A percentile compares a stretch with the other conserved stretches of the same genome.
phyloP scores from a whole-genome alignment of 352 stramenopile species.

The Pythium chondricola region DNA sequence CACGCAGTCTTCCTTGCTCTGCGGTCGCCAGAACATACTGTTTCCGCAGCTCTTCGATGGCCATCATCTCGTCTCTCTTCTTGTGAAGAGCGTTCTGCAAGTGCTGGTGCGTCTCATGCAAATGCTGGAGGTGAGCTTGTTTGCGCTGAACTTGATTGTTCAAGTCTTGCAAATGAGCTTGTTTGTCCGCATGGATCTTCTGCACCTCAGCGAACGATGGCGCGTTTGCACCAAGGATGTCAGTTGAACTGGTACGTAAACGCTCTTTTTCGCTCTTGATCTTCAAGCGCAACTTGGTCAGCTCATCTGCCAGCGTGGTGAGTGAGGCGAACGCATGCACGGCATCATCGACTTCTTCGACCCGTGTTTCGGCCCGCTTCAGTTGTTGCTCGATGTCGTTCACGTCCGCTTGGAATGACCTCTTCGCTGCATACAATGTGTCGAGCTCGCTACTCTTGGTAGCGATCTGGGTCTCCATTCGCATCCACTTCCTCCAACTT shows the following conservation, averaged over 20 bases:
- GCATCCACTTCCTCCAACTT: slow-evolving; percentile 61
- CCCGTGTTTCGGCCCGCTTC: slow-evolving; percentile 19
- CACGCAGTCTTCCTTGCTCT: slow-evolving; percentile 45
- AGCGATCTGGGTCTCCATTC: slow-evolving; percentile 39
- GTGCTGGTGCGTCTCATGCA: slow-evolving; percentile 44
- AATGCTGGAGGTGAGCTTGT: slow-evolving; percentile 37
- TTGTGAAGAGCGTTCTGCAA: slow-evolving; percentile 59
- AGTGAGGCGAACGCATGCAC: slow-evolving; percentile 32
- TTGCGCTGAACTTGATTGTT: slow-evolving; percentile 48
- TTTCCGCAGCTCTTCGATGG: slow-evolving; percentile 39
- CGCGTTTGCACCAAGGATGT: slow-evolving; percentile 27
- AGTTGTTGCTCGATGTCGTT: slow-evolving; percentile 29
- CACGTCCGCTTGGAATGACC: slow-evolving; percentile 42
- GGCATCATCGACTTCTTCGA: slow-evolving; percentile 27
- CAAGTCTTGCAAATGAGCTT: slow-evolving; percentile 39
- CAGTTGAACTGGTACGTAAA: slow-evolving; percentile 20
- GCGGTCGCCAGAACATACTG: slow-evolving; percentile 41
- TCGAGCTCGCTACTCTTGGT: slow-evolving; percentile 42
- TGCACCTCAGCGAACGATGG: slow-evolving; percentile 39
- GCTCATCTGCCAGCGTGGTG: slow-evolving; percentile 25
- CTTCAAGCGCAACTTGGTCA: slow-evolving; percentile 18
- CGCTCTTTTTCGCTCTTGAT: slow-evolving; percentile 34
- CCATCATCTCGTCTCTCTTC: slow-evolving; percentile 48
- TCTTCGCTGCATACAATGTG: slow-evolving; percentile 34
- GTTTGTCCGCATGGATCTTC: slow-evolving; percentile 37